Evolutionary conservation across 768 basidiomycete species (phyloP), one percentile per base, ranked within the genome.

Genomic region (Kwoniella heveanensis): DNA sequence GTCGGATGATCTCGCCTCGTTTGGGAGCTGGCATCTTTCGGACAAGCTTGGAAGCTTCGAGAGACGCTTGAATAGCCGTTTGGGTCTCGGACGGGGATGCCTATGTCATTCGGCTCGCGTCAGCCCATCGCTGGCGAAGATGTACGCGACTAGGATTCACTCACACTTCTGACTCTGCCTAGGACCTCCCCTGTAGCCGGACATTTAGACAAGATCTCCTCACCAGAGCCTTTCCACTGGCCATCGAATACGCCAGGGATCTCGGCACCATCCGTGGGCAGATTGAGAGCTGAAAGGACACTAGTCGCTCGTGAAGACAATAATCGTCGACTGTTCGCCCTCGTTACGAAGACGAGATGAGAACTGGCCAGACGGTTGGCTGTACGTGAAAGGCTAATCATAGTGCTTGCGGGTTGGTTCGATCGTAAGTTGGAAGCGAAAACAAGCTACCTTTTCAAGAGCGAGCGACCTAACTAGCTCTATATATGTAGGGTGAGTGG

Each of bases 161-260:
- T 70, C 70, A 88, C 92, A 32, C 88, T 86, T 58, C 83, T 85
- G 50, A 95, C 86, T 59, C 84, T 84, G 37, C 88, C 93, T 37
- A 97, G 82, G 17, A 87, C 82, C 75, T 95, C 92, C 2, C 92
- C 92, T 17, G 92, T 95, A 9, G 91, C 86, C 15, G 92, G 92
- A 78, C 92, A 95, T 37, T 60, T 61, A 15, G 68, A 70, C 15
- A 60, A 24, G 46, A 73, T 49, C 25, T 65, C 65, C n/a, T 58
- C 55, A 9, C 74, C 78, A 17, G 65, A 65, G 6, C 74, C 76
- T 32, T 60, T 49, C 78, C 78, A 79, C 27, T 60, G 17, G 2
- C 76, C 76, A 54, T 79, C 76, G 49, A 68, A 79, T 15, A 72
- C 64, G 10, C 78, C 78, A 13, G 70, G 54, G 2, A 77, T 66